These are phyloP conservation scores for Aspergillus floridensis DNA, from an alignment of 2,329 filamentous ascomycete species.

Conservation along the genomic window DNA sequence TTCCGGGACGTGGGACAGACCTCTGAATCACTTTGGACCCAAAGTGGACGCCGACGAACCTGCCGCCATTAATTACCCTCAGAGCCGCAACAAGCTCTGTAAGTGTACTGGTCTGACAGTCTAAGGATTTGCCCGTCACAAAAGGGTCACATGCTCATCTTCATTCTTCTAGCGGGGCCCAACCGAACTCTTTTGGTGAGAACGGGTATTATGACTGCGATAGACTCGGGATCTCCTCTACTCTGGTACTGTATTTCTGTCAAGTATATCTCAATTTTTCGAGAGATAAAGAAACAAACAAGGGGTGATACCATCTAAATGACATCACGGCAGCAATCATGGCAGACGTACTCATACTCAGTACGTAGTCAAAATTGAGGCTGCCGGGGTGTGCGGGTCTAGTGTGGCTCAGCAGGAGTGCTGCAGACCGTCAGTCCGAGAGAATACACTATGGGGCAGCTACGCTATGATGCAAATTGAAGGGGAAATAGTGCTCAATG, in stretches of 20 bases:
- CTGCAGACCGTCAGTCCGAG: background rate
- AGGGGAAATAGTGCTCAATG: too few relatives aligned
- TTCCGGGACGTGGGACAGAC: slow-evolving; percentile 13
- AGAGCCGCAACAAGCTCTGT: slow-evolving; percentile 19
- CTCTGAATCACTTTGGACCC: slow-evolving; percentile 15
- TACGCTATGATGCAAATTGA: background rate
- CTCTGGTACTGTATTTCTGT: background rate
- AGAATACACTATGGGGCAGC: background rate
- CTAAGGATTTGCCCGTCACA: background rate
- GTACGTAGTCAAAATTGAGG: slow-evolving; percentile 1
- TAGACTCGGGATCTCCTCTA: background rate
- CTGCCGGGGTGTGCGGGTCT: slow-evolving; percentile 7
- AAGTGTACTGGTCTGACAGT: background rate
- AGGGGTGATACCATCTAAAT: background rate
- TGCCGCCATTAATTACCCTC: slow-evolving; percentile 2
- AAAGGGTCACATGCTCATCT: background rate
- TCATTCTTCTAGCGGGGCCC: background rate
- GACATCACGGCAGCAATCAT: background rate
- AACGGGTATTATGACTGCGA: background rate
- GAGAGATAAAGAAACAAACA: background rate
- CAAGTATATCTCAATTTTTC: background rate
- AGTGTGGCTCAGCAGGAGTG: slow-evolving; percentile 16
- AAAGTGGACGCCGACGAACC: slow-evolving; percentile 14
- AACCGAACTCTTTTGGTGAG: background rate
- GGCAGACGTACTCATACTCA: background rate